Conservation (phyloP, 2,329 filamentous ascomycete species). For the Diaporthe citrichinensis region DNA sequence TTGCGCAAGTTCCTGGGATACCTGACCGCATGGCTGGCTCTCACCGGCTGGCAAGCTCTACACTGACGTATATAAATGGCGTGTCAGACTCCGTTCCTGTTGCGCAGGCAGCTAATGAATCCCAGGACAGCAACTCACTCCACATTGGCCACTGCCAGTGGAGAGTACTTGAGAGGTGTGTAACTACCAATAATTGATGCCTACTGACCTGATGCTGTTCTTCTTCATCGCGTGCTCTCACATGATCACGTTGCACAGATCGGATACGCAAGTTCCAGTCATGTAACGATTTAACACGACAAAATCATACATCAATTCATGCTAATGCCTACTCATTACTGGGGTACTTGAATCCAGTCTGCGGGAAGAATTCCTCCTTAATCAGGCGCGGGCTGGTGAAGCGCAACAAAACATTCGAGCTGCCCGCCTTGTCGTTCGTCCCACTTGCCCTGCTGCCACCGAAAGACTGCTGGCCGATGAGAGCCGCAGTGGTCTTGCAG, state of each 20-base stretch:
- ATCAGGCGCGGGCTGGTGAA: slow-evolving; percentile 66
- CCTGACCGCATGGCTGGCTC: too few species aligned
- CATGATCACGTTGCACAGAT: not conserved
- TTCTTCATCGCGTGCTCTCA: not conserved
- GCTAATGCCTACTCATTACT: slow-evolving; percentile 71
- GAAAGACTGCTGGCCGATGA: slow-evolving; percentile 81
- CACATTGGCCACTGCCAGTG: not conserved
- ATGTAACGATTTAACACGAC: not conserved
- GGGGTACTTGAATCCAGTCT: slow-evolving; percentile 75
- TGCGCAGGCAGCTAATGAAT: too few species aligned
- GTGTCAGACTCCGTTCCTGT: not conserved
- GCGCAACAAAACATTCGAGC: slow-evolving; percentile 61
- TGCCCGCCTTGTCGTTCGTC: slow-evolving; percentile 77
- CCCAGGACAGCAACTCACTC: not conserved
- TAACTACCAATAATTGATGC: not conserved
- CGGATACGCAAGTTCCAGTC: not conserved
- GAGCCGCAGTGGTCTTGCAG: slow-evolving; percentile 74
- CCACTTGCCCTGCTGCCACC: slow-evolving; percentile 77
- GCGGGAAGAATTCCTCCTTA: slow-evolving; percentile 80
- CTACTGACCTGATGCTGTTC: not conserved
- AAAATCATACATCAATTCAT: not conserved
- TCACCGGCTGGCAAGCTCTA: too few species aligned
- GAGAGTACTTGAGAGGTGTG: not conserved
- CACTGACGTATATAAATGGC: not conserved
- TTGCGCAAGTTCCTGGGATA: too few species aligned